Base-by-base conservation (phyloP, 1,284 basidiomycete species). In the Jaminaea rosea region DNA sequence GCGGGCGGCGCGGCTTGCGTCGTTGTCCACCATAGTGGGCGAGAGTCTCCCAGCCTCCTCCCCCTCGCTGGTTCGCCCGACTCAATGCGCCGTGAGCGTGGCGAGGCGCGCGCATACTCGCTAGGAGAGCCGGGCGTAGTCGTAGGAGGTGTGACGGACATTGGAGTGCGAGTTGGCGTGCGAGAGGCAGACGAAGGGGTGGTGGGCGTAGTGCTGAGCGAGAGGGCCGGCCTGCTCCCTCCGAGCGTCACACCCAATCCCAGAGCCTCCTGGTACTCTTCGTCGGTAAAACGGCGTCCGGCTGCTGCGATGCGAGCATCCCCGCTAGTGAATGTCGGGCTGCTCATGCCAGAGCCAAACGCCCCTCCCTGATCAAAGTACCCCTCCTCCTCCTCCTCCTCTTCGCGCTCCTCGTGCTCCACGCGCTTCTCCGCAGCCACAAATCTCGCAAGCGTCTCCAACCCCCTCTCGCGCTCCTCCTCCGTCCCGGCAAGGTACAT, bases 401-500 rank as follows among this genome's bases (percentile, higher is more conserved):
- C 34, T 21, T 36, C 34, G 34, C 10, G 34, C n/a, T 42, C 39
- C 19, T 42, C 39, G 10, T 36, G 21, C 34, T 36, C 34, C 34
- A n/a, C n/a, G n/a, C n/a, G 34, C n/a, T 36, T 36, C 34, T 36
- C 21, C 34, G 3, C 34, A 11, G 48, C 56, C 13, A 70, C 56
- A 46, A 69, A 70, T 24, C 58, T 52, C 9, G 69, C 71, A 2
- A 73, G 52, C 47, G 59, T 50, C 44, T 68, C 62, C 24, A 73
- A 51, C 0, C 71, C 71, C 21, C 62, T 57, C 49, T 72, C 71
- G 8, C 71, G 62, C 49, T 73, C 66, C 5, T 31, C 23, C 39
- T 63, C 60, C 15, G 54, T 53, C 26, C 63, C 62, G 4, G 67
- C 71, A 0, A 72, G 56, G 36, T 71, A 69, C 63, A 72, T 71